phyloP scores from a whole-genome alignment of 148 eudicot genomes.

The Dianthus caryophyllus region DNA sequence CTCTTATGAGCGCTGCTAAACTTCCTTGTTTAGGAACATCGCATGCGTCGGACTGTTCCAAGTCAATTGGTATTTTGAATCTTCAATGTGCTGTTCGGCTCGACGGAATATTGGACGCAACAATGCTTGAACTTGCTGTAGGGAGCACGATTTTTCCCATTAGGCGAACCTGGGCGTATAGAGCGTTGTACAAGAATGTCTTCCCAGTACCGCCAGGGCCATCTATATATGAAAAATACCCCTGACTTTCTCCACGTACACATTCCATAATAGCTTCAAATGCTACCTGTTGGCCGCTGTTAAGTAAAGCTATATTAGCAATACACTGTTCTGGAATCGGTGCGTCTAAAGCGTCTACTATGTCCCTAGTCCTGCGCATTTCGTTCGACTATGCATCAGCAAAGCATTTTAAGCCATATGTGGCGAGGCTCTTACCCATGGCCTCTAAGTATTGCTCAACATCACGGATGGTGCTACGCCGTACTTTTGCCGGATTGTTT shows the following conservation, averaged over 20 bases:
- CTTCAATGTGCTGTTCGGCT: background rate
- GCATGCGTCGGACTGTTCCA: too few species aligned
- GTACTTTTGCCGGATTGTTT: fast-evolving
- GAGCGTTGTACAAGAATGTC: background rate
- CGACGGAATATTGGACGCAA: background rate
- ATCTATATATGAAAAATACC: conserved; percentile 4
- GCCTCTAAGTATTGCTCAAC: background rate
- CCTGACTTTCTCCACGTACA: background rate
- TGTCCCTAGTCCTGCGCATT: background rate
- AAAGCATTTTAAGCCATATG: background rate
- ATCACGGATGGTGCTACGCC: fast-evolving
- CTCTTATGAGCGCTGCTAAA: too few species aligned
- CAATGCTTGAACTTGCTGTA: background rate
- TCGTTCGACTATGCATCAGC: background rate
- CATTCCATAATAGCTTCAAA: background rate
- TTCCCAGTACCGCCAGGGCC: background rate
- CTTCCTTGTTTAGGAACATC: too few species aligned
- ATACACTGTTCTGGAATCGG: background rate
- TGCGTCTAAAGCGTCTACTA: background rate
- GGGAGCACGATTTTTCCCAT: background rate
- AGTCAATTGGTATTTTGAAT: background rate
- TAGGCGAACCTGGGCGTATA: background rate
- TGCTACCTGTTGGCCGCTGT: background rate
- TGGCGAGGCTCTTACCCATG: background rate
- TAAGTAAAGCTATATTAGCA: background rate